These are phyloP conservation scores for Melaleuca quinquenervia DNA, from an alignment of 345 rosid species.

Conservation along the genomic window DNA sequence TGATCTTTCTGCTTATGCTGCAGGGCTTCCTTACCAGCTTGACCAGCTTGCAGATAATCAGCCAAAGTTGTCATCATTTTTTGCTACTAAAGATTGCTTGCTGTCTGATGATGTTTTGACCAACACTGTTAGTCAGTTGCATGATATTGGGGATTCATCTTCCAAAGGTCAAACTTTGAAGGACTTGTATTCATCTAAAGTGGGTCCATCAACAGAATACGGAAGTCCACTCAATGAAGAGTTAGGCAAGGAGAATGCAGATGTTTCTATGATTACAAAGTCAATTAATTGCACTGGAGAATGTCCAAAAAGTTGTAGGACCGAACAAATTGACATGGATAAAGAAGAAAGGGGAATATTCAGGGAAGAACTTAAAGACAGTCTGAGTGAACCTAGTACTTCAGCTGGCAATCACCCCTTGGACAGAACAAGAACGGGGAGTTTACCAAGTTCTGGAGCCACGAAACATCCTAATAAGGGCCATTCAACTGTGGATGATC, in stretches of 20 bases:
- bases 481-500: conserved; percentile 73
- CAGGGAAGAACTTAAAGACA: conserved; percentile 13
- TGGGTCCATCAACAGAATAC: conserved; percentile 12
- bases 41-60: conserved; percentile 76
- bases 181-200: conserved; percentile 16
- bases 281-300: conserved; percentile 12
- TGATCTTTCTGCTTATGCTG: conserved; percentile 1
- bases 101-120: conserved; percentile 14
- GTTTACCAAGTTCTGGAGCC: conserved; percentile 15
- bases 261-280: conserved; percentile 11
- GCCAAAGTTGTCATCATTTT: conserved; percentile 77
- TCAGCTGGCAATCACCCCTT: conserved; percentile 19
- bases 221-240: conserved; percentile 6
- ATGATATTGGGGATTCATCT: conserved; percentile 22
- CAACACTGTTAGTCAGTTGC: conserved; percentile 12
- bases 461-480: conserved; percentile 26
- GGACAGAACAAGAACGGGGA: conserved; percentile 11
- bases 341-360: conserved; percentile 17
- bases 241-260: conserved; percentile 5
- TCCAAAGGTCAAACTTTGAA: conserved; percentile 21
- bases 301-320: conserved; percentile 18
- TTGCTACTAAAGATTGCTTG: conserved; percentile 25
- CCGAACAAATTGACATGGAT: conserved; percentile 10
- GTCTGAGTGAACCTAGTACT: conserved; percentile 12
- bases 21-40: conserved; percentile 92